phyloP scores from a whole-genome alignment of 345 rosid species.

The Salix dunnii region DNA sequence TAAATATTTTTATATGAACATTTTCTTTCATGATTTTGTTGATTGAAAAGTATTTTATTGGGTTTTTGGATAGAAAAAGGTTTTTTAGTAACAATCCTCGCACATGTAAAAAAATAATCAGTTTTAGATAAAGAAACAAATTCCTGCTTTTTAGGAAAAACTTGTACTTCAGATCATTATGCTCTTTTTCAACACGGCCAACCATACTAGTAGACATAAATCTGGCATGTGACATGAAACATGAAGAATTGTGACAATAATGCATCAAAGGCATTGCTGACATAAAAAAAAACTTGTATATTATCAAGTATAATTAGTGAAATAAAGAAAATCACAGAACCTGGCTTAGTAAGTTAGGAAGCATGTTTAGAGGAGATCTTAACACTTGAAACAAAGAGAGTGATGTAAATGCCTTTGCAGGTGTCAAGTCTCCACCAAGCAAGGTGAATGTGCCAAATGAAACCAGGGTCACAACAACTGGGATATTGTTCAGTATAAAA shows the following conservation, averaged over 20 bases:
- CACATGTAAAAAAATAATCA: not conserved
- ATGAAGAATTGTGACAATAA: not conserved
- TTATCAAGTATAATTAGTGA: not conserved
- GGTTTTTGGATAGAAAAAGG: not conserved
- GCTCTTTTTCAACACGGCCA: too few species aligned
- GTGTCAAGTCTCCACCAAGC: conserved; percentile 35
- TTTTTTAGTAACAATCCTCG: not conserved
- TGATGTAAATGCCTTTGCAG: conserved; percentile 35
- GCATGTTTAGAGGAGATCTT: conserved; percentile 32
- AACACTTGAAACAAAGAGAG: conserved; percentile 35
- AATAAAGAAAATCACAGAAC: conserved; percentile 10
- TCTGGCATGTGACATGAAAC: not conserved
- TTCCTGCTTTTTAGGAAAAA: not conserved
- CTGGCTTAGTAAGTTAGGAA: conserved; percentile 33
- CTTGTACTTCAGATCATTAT: not conserved
- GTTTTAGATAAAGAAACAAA: not conserved
- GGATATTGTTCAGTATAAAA: conserved; percentile 34
- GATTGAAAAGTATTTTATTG: not conserved
- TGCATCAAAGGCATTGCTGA: not conserved
- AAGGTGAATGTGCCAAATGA: conserved; percentile 31
- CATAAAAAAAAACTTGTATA: not conserved
- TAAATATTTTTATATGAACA: not conserved
- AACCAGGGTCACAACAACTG: conserved; percentile 33
- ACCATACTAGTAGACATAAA: too few species aligned
- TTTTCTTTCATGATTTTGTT: not conserved